Base-by-base conservation (phyloP, 805 yeast species). In the Saturnispora quitensis region DNA sequence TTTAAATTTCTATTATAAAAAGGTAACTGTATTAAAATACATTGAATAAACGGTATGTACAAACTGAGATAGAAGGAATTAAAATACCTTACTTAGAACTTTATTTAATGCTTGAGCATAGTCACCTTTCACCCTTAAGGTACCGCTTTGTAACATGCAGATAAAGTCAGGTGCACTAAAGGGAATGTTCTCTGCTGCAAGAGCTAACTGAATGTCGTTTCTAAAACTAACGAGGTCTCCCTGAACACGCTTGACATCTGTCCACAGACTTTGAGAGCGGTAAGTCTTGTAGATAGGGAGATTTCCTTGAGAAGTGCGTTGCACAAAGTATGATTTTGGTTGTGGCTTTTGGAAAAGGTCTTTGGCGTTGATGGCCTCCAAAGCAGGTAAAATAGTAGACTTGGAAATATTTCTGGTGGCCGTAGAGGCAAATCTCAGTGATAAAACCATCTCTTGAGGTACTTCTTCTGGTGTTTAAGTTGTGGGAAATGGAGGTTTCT, bases 221-320 rank as follows among this genome's bases (percentile, higher is more conserved):
- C 86, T 82, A 52, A 89, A 72, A 53, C 77, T 82, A 5, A 73
- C 65, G 13, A 81, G 72, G 64, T 85, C 82, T 5, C 97, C 97
- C 53, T 74, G 69, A 48, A 89, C 74, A 54, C 79, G 78, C 63
- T 86, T 81, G 27, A 89, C 73, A 62, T 87, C 89, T 0, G 97
- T 89, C 60, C 77, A 76, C n/a, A 74, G 68, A 13, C 73, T 71
- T 54, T 80, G 82, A 54, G 80, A 78, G 63, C 81, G 86, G 55
- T 73, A 66, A 55, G 85, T 88, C 50, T 77, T 73, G 68, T 89
- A 89, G 1, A 89, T 86, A n/a, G 96, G 96, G 63, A 89, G 72
- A 62, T 84, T 81, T 4, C 91, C 89, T 45, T 70, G 73, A 15
- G 75, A 67, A 7, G 87, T 74, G 64, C 84, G 80, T 22, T 67